Conservation (phyloP, 192 early-diverging fungal genomes). For the Backusella parvicylindrica region DNA sequence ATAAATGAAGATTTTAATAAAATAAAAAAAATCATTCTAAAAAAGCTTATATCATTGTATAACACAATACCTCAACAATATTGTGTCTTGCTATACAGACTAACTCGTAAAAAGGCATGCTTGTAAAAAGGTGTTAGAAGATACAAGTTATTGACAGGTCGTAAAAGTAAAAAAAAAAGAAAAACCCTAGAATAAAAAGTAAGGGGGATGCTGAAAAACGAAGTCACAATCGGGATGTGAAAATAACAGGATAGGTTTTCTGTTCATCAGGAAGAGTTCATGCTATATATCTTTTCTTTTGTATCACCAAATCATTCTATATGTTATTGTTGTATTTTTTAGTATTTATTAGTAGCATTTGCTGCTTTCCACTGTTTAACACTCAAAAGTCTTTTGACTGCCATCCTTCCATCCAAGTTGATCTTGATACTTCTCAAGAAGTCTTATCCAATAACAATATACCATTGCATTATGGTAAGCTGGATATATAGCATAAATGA, state of each 20-base stretch:
- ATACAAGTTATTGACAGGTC: neutral
- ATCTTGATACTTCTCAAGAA: neutral
- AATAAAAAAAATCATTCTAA: neutral
- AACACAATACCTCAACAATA: slow-evolving; percentile 46
- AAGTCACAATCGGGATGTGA: neutral
- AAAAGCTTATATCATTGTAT: neutral
- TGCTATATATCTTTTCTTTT: neutral
- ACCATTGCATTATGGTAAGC: neutral
- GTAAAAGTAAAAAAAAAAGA: neutral
- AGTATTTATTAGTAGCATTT: neutral
- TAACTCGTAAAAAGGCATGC: slow-evolving; percentile 68
- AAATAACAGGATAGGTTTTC: neutral
- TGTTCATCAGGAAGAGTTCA: neutral
- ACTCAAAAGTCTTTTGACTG: neutral
- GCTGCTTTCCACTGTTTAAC: neutral
- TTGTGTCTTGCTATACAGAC: slow-evolving; percentile 61
- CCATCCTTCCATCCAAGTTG: neutral
- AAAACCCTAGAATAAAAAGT: neutral
- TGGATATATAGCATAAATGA: neutral
- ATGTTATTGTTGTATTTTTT: neutral
- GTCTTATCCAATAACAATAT: neutral
- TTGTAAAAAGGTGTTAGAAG: neutral
- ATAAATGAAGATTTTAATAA: no score
- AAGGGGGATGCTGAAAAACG: neutral
- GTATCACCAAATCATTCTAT: neutral